Percentiles rank a stretch among this genome's conserved stretches.
These are phyloP conservation scores for Neoascochyta sp. DNA, from an alignment of 2,329 filamentous ascomycete species.

Conservation along the genomic window DNA sequence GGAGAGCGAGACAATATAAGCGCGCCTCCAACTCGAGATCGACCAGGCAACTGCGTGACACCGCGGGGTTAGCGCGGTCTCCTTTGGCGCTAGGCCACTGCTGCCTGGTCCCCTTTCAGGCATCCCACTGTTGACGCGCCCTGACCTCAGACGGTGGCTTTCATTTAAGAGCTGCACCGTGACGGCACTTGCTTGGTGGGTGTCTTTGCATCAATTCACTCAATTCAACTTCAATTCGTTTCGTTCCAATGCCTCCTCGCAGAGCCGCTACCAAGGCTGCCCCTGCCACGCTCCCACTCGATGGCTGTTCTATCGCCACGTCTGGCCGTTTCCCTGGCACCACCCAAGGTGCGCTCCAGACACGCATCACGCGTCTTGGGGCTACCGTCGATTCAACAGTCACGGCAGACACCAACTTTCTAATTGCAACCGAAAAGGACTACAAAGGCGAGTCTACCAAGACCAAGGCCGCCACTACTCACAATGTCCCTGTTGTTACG, in stretches of 20 bases:
- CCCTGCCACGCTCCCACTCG: conserved; percentile 41
- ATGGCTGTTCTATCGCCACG: conserved; percentile 52
- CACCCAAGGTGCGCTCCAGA: conserved; percentile 51
- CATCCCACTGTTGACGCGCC: conserved; percentile 2
- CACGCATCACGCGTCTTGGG: conserved; percentile 49
- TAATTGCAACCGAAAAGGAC: conserved; percentile 56
- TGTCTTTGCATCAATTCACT: conserved; percentile 9
- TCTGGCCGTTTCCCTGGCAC: conserved; percentile 58
- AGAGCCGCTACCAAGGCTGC: conserved; percentile 18
- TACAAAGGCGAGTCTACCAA: conserved; percentile 51
- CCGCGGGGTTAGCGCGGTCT: conserved; percentile 6
- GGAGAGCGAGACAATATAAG: conserved; percentile 1
- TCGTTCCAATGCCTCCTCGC: conserved; percentile 18
- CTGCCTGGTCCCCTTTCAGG: conserved; percentile 6
- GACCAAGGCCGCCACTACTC: conserved; percentile 47
- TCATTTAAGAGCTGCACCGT: conserved; percentile 8
- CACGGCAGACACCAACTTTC: conserved; percentile 51
- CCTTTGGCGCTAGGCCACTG: conserved; percentile 7
- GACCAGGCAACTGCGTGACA: conserved; percentile 8
- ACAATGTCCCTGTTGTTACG: conserved; percentile 54
- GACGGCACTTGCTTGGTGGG: conserved; percentile 1
- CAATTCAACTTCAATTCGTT: neutral
- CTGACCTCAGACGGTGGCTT: no score
- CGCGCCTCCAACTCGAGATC: neutral
- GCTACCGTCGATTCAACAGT: conserved; percentile 49